These are phyloP conservation scores for Takakia lepidozioides DNA, from an alignment of 225 moss, liverwort and hornwort species.

Conservation along the genomic window DNA sequence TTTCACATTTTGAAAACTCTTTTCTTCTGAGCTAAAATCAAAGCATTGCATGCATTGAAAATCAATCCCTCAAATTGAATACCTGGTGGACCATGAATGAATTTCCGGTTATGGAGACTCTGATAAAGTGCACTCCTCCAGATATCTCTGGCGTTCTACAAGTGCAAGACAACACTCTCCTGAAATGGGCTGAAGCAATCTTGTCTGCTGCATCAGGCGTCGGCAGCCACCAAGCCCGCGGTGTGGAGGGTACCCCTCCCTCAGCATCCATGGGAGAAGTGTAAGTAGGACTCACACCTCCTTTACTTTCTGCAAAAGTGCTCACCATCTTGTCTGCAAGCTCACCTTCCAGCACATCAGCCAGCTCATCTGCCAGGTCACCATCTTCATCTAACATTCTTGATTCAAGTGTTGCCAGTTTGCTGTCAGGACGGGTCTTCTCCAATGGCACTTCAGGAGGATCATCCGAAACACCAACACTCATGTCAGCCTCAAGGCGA, in stretches of 20 bases:
- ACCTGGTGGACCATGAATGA: slow-evolving; percentile 99
- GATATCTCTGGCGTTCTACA: slow-evolving; percentile 53
- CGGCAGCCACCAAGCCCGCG: slow-evolving; percentile 84
- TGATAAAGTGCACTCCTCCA: slow-evolving; percentile 44
- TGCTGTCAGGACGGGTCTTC: background rate
- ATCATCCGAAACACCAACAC: slow-evolving; percentile 1
- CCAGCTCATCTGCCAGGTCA: slow-evolving; percentile 30
- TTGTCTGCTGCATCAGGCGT: slow-evolving; percentile 66
- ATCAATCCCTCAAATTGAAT: too few relatives aligned
- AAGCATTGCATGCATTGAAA: too few relatives aligned
- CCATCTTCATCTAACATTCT: slow-evolving; percentile 32
- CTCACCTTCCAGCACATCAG: slow-evolving; percentile 21
- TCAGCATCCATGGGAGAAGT: too few relatives aligned
- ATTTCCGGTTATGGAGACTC: slow-evolving; percentile 84
- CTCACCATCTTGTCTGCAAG: slow-evolving; percentile 32
- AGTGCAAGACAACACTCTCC: slow-evolving; percentile 62
- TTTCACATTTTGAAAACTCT: too few relatives aligned
- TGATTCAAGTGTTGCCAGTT: background rate
- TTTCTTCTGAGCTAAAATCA: too few relatives aligned
- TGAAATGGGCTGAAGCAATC: slow-evolving; percentile 78
- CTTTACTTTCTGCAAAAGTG: slow-evolving; percentile 22
- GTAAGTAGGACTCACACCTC: too few relatives aligned
- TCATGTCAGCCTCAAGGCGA: slow-evolving; percentile 10
- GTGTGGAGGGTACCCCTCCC: too few relatives aligned
- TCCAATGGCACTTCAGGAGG: slow-evolving; percentile 4